Base-by-base conservation (phyloP, 768 basidiomycete species). In the Macrolepiota albuminosa region DNA sequence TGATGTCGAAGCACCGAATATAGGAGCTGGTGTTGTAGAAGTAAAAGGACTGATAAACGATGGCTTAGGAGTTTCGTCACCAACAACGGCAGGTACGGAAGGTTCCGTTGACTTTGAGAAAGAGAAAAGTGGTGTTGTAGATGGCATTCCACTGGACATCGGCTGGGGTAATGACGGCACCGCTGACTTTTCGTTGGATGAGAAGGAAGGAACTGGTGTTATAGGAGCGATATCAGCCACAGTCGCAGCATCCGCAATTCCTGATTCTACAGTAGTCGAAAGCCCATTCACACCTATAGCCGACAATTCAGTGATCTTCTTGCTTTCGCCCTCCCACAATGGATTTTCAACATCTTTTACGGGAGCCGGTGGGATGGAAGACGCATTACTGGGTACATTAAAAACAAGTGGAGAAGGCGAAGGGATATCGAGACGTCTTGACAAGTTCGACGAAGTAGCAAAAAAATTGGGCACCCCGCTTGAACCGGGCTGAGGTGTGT, bases 381-480 rank as follows among this genome's bases (percentile, higher is more conserved):
- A 39, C 21, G 49, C 52, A 62, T 33, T 55, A 31, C 24, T 62
- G 5, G 60, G 61, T 49, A 63, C 40, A 50, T 57, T 55, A 11
- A 72, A 72, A 47, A 46, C 49, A 34, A 71, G 51, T 18, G 73
- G 63, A 7, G 73, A 56, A n/a, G 71, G 54, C 37, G 68, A 53
- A 24, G 69, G 58, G 3, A 72, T 54, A 31, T 72, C 71, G 21
- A 73, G 62, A 52, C 77, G 71, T 62, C 80, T 82, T 16, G 77
- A 67, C 58, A 83, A 71, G 24, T 76, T 61, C 24, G 81, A 72
- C 0, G 86, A 84, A 37, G 65, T 78, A 31, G 82, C 76, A 59
- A 90, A 90, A 70, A 90, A 88, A 69, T 88, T 82, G 8, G 87
- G 87, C 39, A 87, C 68, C 5, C 74, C 53, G 31, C n/a, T 53